These are phyloP conservation scores for Fusarium coffeatum DNA, from an alignment of 2,329 filamentous ascomycete species.

Conservation along the genomic window DNA sequence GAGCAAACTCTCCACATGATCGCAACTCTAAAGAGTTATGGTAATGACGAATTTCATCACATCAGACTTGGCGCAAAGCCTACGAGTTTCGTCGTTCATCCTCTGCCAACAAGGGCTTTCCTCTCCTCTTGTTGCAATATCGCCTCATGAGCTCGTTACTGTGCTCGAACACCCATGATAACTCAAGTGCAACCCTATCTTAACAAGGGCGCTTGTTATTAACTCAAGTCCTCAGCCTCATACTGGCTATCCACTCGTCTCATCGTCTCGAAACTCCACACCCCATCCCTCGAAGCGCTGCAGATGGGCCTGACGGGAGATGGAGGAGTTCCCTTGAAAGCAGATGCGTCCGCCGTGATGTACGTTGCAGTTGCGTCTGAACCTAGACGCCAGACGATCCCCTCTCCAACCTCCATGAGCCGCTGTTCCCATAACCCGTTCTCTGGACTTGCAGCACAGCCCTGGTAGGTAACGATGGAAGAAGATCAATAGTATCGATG, in stretches of 20 bases:
- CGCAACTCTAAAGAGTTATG: neutral
- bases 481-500: neutral
- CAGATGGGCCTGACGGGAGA: constrained; percentile 40
- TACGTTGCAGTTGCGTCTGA: constrained; percentile 40
- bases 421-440: constrained; percentile 23
- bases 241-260: constrained; percentile 18
- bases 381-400: constrained; percentile 16
- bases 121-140: constrained; percentile 5
- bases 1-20: neutral
- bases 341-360: constrained; percentile 9
- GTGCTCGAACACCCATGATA: constrained; percentile 13
- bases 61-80: constrained; percentile 4
- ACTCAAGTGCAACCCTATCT: constrained; percentile 23
- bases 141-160: constrained; percentile 10
- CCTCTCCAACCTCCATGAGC: constrained; percentile 19
- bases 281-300: constrained; percentile 27
- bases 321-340: constrained; percentile 36
- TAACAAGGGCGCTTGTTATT: constrained; percentile 1
- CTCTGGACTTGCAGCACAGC: constrained; percentile 11
- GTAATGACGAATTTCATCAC: neutral
- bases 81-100: neutral
- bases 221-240: constrained; percentile 35
- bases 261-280: constrained; percentile 26
- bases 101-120: neutral
- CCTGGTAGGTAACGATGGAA: neutral